phyloP scores from a whole-genome alignment of 805 yeast genomes.

The Ogataea henricii region DNA sequence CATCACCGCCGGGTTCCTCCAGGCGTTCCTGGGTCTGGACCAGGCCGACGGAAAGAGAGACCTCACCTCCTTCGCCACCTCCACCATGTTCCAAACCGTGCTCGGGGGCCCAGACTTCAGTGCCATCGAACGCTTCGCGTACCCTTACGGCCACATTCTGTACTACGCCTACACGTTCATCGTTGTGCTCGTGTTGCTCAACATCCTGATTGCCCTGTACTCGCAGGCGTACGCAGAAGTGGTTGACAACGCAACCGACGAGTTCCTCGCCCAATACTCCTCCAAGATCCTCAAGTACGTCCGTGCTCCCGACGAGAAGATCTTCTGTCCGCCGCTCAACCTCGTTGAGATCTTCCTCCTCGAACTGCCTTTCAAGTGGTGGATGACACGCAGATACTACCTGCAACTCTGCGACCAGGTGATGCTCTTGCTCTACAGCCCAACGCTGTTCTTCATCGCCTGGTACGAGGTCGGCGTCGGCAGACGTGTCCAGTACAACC shows the following conservation, averaged over 20 bases:
- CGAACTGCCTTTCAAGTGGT: slow-evolving; percentile 45
- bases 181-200: slow-evolving; percentile 72
- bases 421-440: slow-evolving; percentile 69
- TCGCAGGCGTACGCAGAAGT: slow-evolving; percentile 82
- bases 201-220: slow-evolving; percentile 81
- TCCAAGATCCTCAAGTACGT: slow-evolving; percentile 81
- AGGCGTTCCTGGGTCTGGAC: slow-evolving; percentile 85
- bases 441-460: slow-evolving; percentile 62
- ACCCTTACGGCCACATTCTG: slow-evolving; percentile 81
- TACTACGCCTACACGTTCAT: slow-evolving; percentile 79
- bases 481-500: slow-evolving; percentile 68
- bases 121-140: slow-evolving; percentile 70
- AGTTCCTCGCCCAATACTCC: slow-evolving; percentile 81
- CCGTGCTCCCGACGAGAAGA: slow-evolving; percentile 85
- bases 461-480: slow-evolving; percentile 67
- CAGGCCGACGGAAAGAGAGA: slow-evolving; percentile 84
- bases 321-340: slow-evolving; percentile 84
- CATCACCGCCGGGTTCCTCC: slow-evolving; percentile 77
- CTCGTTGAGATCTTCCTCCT: slow-evolving; percentile 60
- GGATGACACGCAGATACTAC: slow-evolving; percentile 35
- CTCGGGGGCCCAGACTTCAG: slow-evolving; percentile 74
- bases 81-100: slow-evolving; percentile 68
- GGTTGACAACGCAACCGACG: slow-evolving; percentile 80
- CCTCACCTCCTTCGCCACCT: slow-evolving; percentile 63
- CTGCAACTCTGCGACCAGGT: slow-evolving; percentile 49